Evolutionary conservation across 139 green algal genomes (phyloP).

Genomic region (Coelastrella sp.): DNA sequence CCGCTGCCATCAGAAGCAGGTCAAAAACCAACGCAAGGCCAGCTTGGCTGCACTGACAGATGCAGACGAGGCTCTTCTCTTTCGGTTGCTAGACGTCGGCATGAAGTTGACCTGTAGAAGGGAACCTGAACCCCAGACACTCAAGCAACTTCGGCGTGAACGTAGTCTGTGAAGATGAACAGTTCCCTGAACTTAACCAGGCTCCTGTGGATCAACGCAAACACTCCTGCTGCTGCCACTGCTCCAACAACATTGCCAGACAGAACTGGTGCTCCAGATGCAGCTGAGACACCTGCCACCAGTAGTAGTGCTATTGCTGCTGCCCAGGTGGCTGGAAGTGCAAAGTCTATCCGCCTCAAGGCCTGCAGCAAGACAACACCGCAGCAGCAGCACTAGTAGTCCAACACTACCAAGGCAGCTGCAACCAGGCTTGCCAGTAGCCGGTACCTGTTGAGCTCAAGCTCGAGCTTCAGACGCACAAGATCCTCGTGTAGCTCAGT

Average conservation of each 20-base stretch:
- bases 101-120: no score
- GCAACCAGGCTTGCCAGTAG: no score
- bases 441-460: no score
- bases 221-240: conserved; percentile 7
- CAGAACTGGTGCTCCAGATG: conserved; percentile 11
- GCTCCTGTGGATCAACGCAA: background rate
- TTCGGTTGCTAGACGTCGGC: no score
- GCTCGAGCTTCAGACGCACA: no score
- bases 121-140: no score
- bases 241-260: background rate
- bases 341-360: conserved; percentile 24
- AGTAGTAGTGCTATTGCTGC: conserved; percentile 18
- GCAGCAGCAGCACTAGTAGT: background rate
- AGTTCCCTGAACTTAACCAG: conserved; percentile 33
- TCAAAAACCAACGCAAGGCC: no score
- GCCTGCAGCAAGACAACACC: conserved; percentile 8
- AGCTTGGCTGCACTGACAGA: no score
- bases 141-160: conserved; percentile 41
- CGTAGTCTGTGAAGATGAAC: conserved; percentile 50
- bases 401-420: background rate
- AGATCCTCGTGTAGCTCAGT: no score
- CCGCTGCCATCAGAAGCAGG: no score
- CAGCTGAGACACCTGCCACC: conserved; percentile 23
- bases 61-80: no score
- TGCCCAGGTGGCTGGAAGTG: conserved; percentile 31